phyloP scores from a whole-genome alignment of 805 yeast species.

The Schizosaccharomyces lindneri region DNA sequence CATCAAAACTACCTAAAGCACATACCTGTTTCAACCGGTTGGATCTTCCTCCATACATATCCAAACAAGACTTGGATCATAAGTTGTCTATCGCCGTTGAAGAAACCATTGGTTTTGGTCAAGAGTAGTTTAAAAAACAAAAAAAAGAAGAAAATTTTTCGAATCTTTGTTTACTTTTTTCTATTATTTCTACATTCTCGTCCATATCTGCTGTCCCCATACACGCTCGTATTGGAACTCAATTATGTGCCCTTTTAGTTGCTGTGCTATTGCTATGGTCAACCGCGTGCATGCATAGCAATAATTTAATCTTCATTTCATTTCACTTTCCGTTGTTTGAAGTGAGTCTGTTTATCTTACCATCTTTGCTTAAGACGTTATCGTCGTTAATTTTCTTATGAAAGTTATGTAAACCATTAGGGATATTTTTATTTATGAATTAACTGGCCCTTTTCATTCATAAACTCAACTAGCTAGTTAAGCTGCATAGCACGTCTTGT shows the following conservation, averaged over 20 bases:
- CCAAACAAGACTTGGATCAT: conserved; percentile 61
- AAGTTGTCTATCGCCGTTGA: conserved; percentile 90
- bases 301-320: not conserved
- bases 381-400: not conserved
- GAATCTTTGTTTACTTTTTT: too few species aligned
- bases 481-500: too few species aligned
- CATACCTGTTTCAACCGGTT: conserved; percentile 98
- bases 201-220: too few species aligned
- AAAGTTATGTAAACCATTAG: not conserved
- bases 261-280: not conserved
- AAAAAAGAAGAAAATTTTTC: too few species aligned
- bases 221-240: not conserved
- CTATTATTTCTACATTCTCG: too few species aligned
- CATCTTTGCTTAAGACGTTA: not conserved
- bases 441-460: not conserved
- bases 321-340: not conserved
- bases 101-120: conserved; percentile 97
- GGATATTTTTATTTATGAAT: not conserved
- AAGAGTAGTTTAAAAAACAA: conserved; percentile 29
- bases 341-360: not conserved
- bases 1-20: conserved; percentile 76
- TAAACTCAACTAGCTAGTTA: too few species aligned
- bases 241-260: not conserved
- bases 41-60: conserved; percentile 81
- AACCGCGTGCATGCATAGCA: not conserved